Percentiles rank a stretch among this genome's conserved stretches.
Conservation (phyloP, 2,329 filamentous ascomycete species). For the Diaporthe capsici region DNA sequence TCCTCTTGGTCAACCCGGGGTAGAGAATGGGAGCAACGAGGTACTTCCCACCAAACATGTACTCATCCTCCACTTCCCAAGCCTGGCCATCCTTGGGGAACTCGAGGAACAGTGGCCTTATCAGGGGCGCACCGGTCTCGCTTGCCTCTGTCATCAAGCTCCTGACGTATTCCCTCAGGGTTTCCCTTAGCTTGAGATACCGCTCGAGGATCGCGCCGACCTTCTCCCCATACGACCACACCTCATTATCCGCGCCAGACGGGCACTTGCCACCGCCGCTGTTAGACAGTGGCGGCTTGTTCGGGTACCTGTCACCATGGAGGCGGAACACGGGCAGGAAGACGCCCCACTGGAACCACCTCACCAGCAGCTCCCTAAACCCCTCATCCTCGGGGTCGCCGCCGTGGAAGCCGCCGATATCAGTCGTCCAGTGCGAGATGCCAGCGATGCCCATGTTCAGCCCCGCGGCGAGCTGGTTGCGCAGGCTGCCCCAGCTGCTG, state of each 20-base stretch:
- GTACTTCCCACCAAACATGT: slow-evolving; percentile 74
- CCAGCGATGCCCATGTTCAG: slow-evolving; percentile 76
- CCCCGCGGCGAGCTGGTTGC: slow-evolving; percentile 73
- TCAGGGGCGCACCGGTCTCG: slow-evolving; percentile 71
- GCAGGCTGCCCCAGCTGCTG: slow-evolving; percentile 71
- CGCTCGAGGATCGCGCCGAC: slow-evolving; percentile 72
- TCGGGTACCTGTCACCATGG: slow-evolving; percentile 76
- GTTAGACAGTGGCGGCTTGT: slow-evolving; percentile 52
- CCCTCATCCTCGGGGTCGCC: slow-evolving; percentile 67
- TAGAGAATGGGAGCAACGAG: slow-evolving; percentile 69
- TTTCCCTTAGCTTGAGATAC: slow-evolving; percentile 71
- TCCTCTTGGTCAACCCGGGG: slow-evolving; percentile 58
- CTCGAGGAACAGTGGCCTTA: slow-evolving; percentile 74
- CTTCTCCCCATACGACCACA: slow-evolving; percentile 75
- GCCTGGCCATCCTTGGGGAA: slow-evolving; percentile 67
- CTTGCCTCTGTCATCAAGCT: slow-evolving; percentile 72
- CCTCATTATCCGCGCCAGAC: slow-evolving; percentile 71
- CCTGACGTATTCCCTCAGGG: slow-evolving; percentile 70
- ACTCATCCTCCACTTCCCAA: slow-evolving; percentile 73
- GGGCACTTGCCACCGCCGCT: slow-evolving; percentile 58
- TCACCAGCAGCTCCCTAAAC: slow-evolving; percentile 74
- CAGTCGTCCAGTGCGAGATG: slow-evolving; percentile 78
- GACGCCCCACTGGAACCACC: slow-evolving; percentile 79
- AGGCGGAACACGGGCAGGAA: slow-evolving; percentile 78
- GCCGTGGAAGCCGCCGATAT: slow-evolving; percentile 79